Base-by-base conservation (phyloP, 2,329 filamentous ascomycete genomes). In the Didymella arachidicola region DNA sequence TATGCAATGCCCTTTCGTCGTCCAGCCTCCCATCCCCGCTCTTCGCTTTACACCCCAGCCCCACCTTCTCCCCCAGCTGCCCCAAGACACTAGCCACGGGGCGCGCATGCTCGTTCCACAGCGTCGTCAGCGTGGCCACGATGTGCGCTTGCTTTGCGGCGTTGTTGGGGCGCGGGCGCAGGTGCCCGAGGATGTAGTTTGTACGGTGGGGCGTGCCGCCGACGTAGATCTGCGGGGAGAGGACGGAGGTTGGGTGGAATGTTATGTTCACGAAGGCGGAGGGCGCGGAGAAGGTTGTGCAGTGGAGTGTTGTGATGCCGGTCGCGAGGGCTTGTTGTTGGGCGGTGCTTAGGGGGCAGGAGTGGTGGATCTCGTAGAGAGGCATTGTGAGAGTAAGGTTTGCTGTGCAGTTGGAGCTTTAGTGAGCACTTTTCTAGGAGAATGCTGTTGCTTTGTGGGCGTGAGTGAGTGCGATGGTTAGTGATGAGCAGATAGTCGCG, bases 261-360 rank as follows among this genome's bases (percentile, higher is more conserved):
- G 69, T 65, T 14, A 82, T 73, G 59, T 81, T 80, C 47, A 82
- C 79, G 69, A 82, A 82, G 25, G 79, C 65, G 3, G 70, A 72
- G 0, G 79, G 79, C 0, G 79, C 76, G 42, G 70, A 72, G 74
- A 82, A 82, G 51, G 74, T 72, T 6, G 60, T 73, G 57, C 74
- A 70, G 68, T 82, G 79, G 34, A 81, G 76, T 8, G 63, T 61
- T 11, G 80, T 81, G 29, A 82, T 77, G 10, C 69, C 70, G 14
- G 62, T 56, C 7, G 80, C 80, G 29, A 82, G 69, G 7, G 74
- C 65, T 25, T 78, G 68, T 46, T 76, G 68, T 70, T 82, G 79
- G 10, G 61, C 42, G 5, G 58, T 16, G 12, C 78, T 67, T 10
- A 68, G 57, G 18, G 68, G 61, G 53, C 61, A 68, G 41, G 69